Percentiles rank a stretch among this genome's conserved stretches.
phyloP scores from a whole-genome alignment of 768 basidiomycete species.

The Paxillus involutus region DNA sequence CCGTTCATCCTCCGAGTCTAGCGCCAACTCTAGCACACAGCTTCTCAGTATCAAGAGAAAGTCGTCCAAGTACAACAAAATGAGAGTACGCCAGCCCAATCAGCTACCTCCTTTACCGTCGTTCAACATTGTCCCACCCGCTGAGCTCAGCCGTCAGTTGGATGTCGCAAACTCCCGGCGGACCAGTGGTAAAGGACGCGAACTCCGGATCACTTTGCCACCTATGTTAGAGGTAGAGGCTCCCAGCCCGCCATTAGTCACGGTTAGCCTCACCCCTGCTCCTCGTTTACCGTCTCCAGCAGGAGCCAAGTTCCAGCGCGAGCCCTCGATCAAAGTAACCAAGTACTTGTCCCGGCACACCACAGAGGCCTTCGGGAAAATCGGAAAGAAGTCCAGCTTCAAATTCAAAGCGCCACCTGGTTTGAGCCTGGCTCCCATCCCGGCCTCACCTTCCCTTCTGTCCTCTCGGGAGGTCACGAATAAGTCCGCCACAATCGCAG shows the following conservation, averaged over 20 bases:
- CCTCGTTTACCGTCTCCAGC: constrained; percentile 2
- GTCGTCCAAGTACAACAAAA: constrained; percentile 2
- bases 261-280: constrained; percentile 1
- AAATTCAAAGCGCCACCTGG: constrained; percentile 10
- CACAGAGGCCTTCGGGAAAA: background rate
- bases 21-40: constrained; percentile 16
- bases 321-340: background rate
- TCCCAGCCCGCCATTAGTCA: background rate
- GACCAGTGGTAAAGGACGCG: constrained; percentile 1
- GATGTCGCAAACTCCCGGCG: constrained; percentile 11
- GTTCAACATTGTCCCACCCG: constrained; percentile 2
- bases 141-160: constrained; percentile 13
- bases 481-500: constrained; percentile 10
- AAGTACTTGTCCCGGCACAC: background rate
- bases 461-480: background rate
- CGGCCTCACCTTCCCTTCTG: background rate
- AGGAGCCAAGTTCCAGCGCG: background rate
- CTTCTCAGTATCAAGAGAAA: constrained; percentile 11
- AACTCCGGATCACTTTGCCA: constrained; percentile 5
- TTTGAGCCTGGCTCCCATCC: constrained; percentile 1
- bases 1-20: constrained; percentile 13
- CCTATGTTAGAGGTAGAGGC: background rate
- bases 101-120: background rate
- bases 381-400: background rate
- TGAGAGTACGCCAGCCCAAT: constrained; percentile 1